A percentile compares a stretch with the other conserved stretches of the same genome.
Evolutionary conservation across 2,329 filamentous ascomycete species (phyloP).

Genomic region (Tolypocladium guangdongense): DNA sequence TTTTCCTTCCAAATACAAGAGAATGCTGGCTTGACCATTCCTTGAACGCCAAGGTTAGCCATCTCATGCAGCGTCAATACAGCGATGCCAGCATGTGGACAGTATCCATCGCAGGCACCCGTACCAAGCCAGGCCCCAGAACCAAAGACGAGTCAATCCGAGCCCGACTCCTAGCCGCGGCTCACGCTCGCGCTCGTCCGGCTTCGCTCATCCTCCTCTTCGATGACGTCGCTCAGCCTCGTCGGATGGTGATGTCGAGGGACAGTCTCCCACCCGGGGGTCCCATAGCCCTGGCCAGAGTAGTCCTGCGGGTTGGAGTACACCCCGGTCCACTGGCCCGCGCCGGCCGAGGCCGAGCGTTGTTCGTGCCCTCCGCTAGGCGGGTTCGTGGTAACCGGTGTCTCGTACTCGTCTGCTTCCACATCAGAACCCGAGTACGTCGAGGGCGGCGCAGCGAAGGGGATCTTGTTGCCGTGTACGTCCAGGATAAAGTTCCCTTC

Average conservation of each 20-base stretch:
- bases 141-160: neutral
- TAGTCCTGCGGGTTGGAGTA: slow-evolving; percentile 47
- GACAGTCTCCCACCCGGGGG: slow-evolving; percentile 64
- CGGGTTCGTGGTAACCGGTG: slow-evolving; percentile 32
- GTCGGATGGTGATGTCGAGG: slow-evolving; percentile 81
- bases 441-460: slow-evolving; percentile 35
- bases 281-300: slow-evolving; percentile 53
- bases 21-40: neutral
- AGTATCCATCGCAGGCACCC: no score
- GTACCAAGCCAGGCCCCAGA: no score
- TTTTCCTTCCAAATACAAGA: neutral
- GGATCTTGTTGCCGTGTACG: slow-evolving; percentile 47
- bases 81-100: neutral
- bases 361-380: slow-evolving; percentile 23
- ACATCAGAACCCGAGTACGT: slow-evolving; percentile 37
- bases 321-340: slow-evolving; percentile 28
- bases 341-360: slow-evolving; percentile 16
- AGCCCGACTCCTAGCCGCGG: slow-evolving; percentile 24
- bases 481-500: slow-evolving; percentile 52
- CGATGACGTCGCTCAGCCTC: slow-evolving; percentile 75
- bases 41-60: no score
- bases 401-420: slow-evolving; percentile 47
- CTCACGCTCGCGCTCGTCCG: slow-evolving; percentile 60
- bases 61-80: neutral
- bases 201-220: slow-evolving; percentile 74